Evolutionary conservation across 1,139 yeast genomes (phyloP), one percentile per base, ranked within the genome.

Genomic region (Yamadazyma spencermartinsiae): DNA sequence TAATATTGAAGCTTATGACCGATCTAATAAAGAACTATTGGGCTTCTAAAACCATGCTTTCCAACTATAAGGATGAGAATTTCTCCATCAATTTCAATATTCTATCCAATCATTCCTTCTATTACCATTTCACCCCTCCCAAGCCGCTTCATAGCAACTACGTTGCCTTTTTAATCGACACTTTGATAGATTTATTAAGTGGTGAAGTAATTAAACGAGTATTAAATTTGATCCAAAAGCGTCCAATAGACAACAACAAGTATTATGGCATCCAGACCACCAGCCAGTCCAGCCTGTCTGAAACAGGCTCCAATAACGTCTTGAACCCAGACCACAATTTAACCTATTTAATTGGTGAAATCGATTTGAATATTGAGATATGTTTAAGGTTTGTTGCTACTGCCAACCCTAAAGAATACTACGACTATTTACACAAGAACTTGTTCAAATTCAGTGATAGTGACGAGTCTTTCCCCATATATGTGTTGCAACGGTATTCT

Each of bases 321-420:
- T 18, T 30, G 6, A 10, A 19, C 12, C 24, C 19, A n/a, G 33
- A 30, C 12, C 23, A 18, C 13, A 24, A 30, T 12, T 13, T 27
- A 40, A 23, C 32, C 8, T 11, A 20, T 23, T 33, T 41, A 15
- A 21, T 47, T 8, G 35, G 26, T 23, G 51, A 48, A 28, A 47
- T 48, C 17, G 53, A 49, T 42, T 21, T 30, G 4, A 37, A 43
- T 32, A 44, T 48, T 17, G 53, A 49, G 38, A 33, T 45, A 4
- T 43, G 50, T 33, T 54, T 79, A 26, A 65, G 77, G 35, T 81
- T 65, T 51, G 50, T 81, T 12, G 74, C 82, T 2, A 74, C 81
- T 1, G 63, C 85, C 1, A 80, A 82, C 52, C 79, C 85, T 28
- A 46, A 46, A 0, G 77, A 74, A 24, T 79, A 72, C 50, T 71